phyloP scores from a whole-genome alignment of 2,329 filamentous ascomycete species.

The Cladosporium halotolerans region DNA sequence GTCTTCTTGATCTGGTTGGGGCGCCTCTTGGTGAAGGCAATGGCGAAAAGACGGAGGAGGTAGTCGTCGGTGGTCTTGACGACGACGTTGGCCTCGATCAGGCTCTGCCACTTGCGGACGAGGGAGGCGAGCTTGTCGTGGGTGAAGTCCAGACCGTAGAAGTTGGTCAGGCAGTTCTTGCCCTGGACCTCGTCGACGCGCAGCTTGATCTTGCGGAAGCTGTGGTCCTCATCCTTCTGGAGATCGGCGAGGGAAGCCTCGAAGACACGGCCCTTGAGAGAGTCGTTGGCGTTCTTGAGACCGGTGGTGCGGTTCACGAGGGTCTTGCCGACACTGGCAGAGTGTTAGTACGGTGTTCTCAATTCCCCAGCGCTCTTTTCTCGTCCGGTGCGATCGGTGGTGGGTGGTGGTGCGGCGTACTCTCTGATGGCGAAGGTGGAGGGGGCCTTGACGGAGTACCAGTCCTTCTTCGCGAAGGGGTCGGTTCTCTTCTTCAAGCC shows the following conservation, averaged over 20 bases:
- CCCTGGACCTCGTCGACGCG: conserved; percentile 98
- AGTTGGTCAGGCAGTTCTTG: conserved; percentile 99
- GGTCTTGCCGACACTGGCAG: conserved; percentile 91
- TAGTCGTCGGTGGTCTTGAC: conserved; percentile 99
- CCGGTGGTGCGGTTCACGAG: conserved; percentile 98
- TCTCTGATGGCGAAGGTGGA: conserved; percentile 94
- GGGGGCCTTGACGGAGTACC: conserved; percentile 97
- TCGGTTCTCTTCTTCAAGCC: conserved; percentile 99
- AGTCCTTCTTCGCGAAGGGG: conserved; percentile 96
- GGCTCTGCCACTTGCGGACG: conserved; percentile 98
- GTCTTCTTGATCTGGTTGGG: conserved; percentile 99
- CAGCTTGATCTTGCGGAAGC: conserved; percentile 99
- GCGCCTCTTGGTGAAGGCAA: conserved; percentile 98
- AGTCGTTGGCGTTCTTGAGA: conserved; percentile 99
- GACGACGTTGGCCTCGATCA: conserved; percentile 99
- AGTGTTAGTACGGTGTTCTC: conserved; percentile 27
- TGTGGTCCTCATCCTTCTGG: conserved; percentile 99
- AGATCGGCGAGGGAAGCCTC: conserved; percentile 98
- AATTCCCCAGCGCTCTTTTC: conserved; percentile 8
- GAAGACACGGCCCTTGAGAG: conserved; percentile 96
- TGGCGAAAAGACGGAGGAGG: conserved; percentile 97
- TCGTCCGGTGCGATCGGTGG: conserved; percentile 4
- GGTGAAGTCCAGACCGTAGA: conserved; percentile 99
- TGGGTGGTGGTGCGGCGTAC: conserved; percentile 54
- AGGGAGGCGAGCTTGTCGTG: conserved; percentile 99